Conservation (phyloP, 352 stramenopile species). For the Globisporangium cederbergense region DNA sequence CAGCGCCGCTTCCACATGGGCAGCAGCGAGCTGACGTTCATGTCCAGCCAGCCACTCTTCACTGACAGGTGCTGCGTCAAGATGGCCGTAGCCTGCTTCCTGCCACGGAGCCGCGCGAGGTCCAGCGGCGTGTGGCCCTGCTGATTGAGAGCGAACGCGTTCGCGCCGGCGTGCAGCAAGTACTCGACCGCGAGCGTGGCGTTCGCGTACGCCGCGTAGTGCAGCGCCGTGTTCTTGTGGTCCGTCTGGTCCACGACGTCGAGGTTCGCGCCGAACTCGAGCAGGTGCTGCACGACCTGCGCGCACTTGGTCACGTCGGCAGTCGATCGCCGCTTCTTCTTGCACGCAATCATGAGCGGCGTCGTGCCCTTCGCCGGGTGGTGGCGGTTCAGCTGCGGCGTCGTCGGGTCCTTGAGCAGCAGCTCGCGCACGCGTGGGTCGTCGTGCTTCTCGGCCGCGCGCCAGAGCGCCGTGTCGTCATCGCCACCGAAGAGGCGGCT, state of each 20-base stretch:
- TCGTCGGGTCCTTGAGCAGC: constrained; percentile 14
- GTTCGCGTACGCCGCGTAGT: constrained; percentile 62
- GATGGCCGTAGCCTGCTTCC: constrained; percentile 33
- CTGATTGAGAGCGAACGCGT: constrained; percentile 46
- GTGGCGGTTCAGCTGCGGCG: constrained; percentile 25
- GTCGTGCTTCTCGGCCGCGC: constrained; percentile 17
- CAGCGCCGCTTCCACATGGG: constrained; percentile 63
- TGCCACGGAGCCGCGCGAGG: constrained; percentile 44
- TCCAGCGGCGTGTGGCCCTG: constrained; percentile 60
- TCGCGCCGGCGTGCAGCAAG: constrained; percentile 43
- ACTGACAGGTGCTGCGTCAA: constrained; percentile 49
- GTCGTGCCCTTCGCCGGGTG: constrained; percentile 55
- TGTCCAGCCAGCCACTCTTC: constrained; percentile 55
- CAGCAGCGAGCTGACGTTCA: constrained; percentile 35
- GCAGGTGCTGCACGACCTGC: constrained; percentile 43
- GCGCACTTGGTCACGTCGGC: constrained; percentile 3
- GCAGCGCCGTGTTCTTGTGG: constrained; percentile 57
- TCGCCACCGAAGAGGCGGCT: constrained; percentile 2
- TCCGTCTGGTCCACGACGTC: constrained; percentile 31
- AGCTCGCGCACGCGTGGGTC: constrained; percentile 13
- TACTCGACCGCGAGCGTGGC: constrained; percentile 45
- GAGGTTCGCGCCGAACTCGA: constrained; percentile 56
- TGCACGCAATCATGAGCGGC: constrained; percentile 64
- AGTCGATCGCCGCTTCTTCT: constrained; percentile 24
- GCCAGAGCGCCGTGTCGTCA: constrained; percentile 17